These are phyloP conservation scores for Elsinoe batatas DNA, from an alignment of 2,329 filamentous ascomycete genomes.

Conservation along the genomic window DNA sequence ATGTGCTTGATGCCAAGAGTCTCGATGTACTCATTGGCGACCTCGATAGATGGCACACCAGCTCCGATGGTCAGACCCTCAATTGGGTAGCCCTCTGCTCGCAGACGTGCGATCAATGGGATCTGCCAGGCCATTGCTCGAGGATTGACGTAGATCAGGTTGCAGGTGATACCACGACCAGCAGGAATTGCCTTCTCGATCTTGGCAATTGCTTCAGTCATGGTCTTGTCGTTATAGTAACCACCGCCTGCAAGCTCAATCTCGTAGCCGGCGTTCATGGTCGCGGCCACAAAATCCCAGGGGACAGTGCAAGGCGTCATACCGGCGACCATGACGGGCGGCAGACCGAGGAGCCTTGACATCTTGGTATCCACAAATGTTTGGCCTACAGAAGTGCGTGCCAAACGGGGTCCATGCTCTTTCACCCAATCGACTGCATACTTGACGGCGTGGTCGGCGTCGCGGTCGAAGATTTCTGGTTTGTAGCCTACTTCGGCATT, in stretches of 20 bases:
- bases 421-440: conserved; percentile 97
- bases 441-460: conserved; percentile 87
- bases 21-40: conserved; percentile 87
- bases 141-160: conserved; percentile 85
- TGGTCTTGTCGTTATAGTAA: conserved; percentile 72
- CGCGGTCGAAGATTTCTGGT: conserved; percentile 91
- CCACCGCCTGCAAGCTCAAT: conserved; percentile 84
- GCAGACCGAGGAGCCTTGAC: conserved; percentile 73
- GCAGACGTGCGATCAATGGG: conserved; percentile 67
- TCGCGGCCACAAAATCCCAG: conserved; percentile 85
- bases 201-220: conserved; percentile 74
- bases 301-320: conserved; percentile 88
- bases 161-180: conserved; percentile 79
- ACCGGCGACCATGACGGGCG: conserved; percentile 81
- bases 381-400: conserved; percentile 79
- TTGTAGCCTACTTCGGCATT: conserved; percentile 93
- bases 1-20: conserved; percentile 91
- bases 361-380: conserved; percentile 97
- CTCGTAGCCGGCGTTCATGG: conserved; percentile 92
- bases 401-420: conserved; percentile 84
- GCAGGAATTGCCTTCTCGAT: conserved; percentile 77
- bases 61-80: conserved; percentile 88
- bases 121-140: conserved; percentile 90
- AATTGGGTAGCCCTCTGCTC: conserved; percentile 78
- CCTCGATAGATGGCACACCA: conserved; percentile 85